Evolutionary conservation across 163 green algal genomes (phyloP), one percentile per base, ranked within the genome.

Genomic region (Dunaliella salina): DNA sequence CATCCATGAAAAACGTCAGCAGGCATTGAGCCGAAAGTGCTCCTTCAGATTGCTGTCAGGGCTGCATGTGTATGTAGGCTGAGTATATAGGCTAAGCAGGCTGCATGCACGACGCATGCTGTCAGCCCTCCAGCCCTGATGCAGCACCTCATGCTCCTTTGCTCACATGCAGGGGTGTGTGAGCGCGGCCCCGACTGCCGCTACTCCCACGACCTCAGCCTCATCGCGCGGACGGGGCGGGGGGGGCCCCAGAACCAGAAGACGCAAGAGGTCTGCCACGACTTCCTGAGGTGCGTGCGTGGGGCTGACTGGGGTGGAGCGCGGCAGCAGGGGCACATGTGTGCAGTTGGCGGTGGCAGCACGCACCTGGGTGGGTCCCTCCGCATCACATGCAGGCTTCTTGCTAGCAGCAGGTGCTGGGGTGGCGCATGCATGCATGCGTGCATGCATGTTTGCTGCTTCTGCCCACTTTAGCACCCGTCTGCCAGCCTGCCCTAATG

Each of bases 161-260:
- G 40, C 57, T 26, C 57, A 69, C 11, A 15, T 29, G 24, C 63
- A 75, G 63, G 63, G 22, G 88, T 93, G 63, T 97, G 95, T 87
- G 84, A 86, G 20, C 89, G 94, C 1, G 94, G 94, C 25, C 80
- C 86, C 5, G 91, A 95, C 12, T 97, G 94, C 87, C 88, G 93
- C 33, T 97, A 97, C 91, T 93, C 87, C 18, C 94, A 97, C 85
- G 94, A 97, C 91, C 92, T 96, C 33, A 89, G 89, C 26, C 90
- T 94, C 57, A 94, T 96, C 80, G 92, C 89, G 0, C 86, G 91
- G 59, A 91, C 90, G 80, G 90, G 91, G 0, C 90, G 91, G 13
- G 89, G 89, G 40, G 85, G 89, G 22, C 85, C 72, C 24, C 86
- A 85, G 46, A 83, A 35, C 69, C 86, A 85, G 0, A 90, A 86